These are phyloP conservation scores for Leptomonas seymouri DNA, from an alignment of 208 protist genomes.

Conservation along the genomic window DNA sequence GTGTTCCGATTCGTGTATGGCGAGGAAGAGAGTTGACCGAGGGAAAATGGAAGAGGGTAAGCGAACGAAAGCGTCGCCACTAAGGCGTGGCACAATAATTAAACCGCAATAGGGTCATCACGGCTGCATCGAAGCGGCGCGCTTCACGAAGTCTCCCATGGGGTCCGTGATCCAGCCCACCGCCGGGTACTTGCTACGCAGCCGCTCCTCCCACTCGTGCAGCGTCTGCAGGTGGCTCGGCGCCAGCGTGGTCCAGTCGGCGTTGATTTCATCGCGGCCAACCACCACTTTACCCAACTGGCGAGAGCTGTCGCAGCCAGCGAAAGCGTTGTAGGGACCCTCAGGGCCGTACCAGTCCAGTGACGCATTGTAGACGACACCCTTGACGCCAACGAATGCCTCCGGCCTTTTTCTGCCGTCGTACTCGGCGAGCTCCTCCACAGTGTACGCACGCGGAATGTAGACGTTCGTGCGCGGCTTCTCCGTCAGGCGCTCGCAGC, in stretches of 20 bases:
- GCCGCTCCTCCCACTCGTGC: slow-evolving; percentile 87
- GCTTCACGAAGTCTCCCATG: slow-evolving; percentile 55
- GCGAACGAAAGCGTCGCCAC: neutral
- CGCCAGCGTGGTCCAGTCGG: slow-evolving; percentile 83
- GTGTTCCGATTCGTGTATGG: no score
- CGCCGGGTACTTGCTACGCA: slow-evolving; percentile 80
- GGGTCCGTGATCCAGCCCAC: slow-evolving; percentile 82
- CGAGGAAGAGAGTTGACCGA: no score
- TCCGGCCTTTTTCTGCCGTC: slow-evolving; percentile 65
- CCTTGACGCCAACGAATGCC: slow-evolving; percentile 83
- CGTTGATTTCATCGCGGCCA: slow-evolving; percentile 76
- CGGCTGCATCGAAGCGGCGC: slow-evolving; percentile 44
- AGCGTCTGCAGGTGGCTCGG: slow-evolving; percentile 61
- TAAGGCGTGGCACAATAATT: no score
- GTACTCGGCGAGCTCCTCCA: slow-evolving; percentile 80
- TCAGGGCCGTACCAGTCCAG: slow-evolving; percentile 79
- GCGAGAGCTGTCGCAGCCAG: slow-evolving; percentile 83
- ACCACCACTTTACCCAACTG: slow-evolving; percentile 87
- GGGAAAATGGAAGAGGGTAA: neutral
- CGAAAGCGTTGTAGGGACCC: slow-evolving; percentile 85
- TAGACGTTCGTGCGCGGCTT: slow-evolving; percentile 43
- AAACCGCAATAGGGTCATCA: slow-evolving; percentile 18
- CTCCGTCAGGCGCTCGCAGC: slow-evolving; percentile 50
- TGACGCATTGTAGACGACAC: slow-evolving; percentile 84
- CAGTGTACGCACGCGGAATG: slow-evolving; percentile 78